Conservation (phyloP, 139 green algal species). For the Trebouxia sp. region DNA sequence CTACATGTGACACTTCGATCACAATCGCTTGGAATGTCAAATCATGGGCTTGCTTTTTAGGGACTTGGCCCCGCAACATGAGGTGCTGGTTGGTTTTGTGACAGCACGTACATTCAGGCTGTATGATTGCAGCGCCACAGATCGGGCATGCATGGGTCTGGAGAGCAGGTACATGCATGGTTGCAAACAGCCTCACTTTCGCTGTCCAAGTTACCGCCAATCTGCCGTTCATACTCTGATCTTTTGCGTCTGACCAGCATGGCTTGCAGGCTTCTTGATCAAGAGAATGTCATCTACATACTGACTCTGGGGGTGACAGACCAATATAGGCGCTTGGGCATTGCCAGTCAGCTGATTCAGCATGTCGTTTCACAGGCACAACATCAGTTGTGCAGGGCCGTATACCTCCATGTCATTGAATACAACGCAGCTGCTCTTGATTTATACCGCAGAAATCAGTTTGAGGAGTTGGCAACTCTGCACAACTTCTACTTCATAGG, state of each 20-base stretch:
- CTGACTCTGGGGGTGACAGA: constrained; percentile 29
- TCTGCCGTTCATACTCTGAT: not conserved
- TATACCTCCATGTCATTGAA: constrained; percentile 35
- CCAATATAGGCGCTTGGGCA: constrained; percentile 4
- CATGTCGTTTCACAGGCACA: constrained; percentile 9
- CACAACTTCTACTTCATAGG: constrained; percentile 29
- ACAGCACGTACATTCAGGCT: constrained; percentile 27
- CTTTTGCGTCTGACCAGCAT: not conserved
- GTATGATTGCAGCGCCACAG: constrained; percentile 29
- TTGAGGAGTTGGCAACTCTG: constrained; percentile 22
- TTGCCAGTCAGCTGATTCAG: constrained; percentile 14
- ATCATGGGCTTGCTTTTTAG: not conserved
- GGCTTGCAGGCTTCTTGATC: constrained; percentile 22
- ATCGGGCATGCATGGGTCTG: constrained; percentile 23
- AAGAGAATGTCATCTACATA: constrained; percentile 28
- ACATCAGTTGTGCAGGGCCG: not conserved
- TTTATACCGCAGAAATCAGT: constrained; percentile 19
- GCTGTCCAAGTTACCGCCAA: not conserved
- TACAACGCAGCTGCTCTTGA: constrained; percentile 29
- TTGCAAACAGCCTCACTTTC: not conserved
- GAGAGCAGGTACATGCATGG: not conserved
- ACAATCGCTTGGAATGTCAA: not conserved
- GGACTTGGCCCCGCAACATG: not conserved
- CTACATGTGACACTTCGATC: too few relatives aligned
- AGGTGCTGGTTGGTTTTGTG: constrained; percentile 26